Base-by-base conservation (phyloP, 805 yeast genomes). In the Crinitomyces ghanaensis region DNA sequence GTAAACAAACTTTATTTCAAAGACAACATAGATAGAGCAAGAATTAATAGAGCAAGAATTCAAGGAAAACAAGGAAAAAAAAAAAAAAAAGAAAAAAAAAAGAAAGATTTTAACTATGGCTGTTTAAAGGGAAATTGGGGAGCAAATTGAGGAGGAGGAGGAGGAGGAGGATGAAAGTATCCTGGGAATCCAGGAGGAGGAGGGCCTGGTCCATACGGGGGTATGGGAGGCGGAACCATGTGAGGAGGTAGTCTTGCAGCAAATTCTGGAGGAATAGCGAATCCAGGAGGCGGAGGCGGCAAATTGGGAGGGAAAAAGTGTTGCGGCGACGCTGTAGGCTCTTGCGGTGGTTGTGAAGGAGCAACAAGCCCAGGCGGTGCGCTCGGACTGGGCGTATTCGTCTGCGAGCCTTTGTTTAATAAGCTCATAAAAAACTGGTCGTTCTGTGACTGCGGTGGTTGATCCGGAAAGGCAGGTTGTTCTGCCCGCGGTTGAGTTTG, bases 381-480 rank as follows among this genome's bases (percentile, higher is more conserved):
- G 9, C 12, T 19, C 4, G 37, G 26, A 4, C 26, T 31, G 26
- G n/a, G n/a, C n/a, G n/a, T n/a, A n/a, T n/a, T n/a, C n/a, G n/a
- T n/a, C n/a, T n/a, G n/a, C n/a, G 30, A 28, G 16, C 44, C 30
- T 31, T 46, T 46, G 31, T 44, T 41, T 6, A 46, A 36, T 14
- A 46, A 24, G 22, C 49, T 43, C 45, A 39, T 28, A 27, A 46
- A 46, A 30, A 46, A 46, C 11, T 30, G 26, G 23, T 46, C 50
- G 25, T 47, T 39, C 8, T 37, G 37, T 16, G 26, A 15, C 26
- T 26, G 19, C 4, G 31, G 24, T 6, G 18, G 11, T 19, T 28
- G 33, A 16, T 39, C 23, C 4, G 34, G 30, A 8, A 14, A 5
- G 17, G 35, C 24, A 3, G 36, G 18, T 11, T 30, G 28, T 11